Conservation (phyloP, 169 alveolate species). For the Cystoisospora suis region DNA sequence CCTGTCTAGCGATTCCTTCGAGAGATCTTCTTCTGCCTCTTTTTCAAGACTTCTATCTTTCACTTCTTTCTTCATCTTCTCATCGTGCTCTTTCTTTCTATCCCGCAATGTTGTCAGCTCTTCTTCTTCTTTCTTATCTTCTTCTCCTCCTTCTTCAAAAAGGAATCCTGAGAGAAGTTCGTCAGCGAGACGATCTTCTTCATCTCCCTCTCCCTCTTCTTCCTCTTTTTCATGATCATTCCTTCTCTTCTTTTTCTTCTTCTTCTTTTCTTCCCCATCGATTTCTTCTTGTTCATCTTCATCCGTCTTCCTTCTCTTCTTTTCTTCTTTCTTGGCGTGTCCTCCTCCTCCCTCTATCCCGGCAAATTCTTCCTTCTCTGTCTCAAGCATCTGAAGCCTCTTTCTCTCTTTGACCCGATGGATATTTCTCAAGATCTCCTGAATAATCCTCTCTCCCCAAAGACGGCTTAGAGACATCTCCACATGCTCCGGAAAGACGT, state of each 20-base stretch:
- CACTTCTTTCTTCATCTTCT: too few relatives aligned
- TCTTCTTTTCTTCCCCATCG: background rate
- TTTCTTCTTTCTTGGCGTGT: background rate
- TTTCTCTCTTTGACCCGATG: background rate
- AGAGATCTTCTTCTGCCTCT: too few relatives aligned
- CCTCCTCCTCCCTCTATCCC: background rate
- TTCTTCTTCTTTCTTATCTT: background rate
- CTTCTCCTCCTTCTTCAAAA: background rate
- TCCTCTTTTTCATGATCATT: background rate
- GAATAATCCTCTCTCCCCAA: slow-evolving; percentile 14
- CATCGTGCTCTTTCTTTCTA: too few relatives aligned
- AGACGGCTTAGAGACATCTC: background rate
- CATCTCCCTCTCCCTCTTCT: background rate
- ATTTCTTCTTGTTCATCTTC: background rate
- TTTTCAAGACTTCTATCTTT: too few relatives aligned
- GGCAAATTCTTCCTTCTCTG: background rate
- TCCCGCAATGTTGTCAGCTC: too few relatives aligned
- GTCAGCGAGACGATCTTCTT: background rate
- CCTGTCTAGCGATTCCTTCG: too few relatives aligned
- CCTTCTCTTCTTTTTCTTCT: background rate
- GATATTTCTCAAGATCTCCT: background rate
- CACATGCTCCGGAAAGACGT: background rate
- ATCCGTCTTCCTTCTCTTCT: background rate
- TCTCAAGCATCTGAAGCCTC: background rate
- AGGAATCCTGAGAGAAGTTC: background rate